Evolutionary conservation across 441 rosid species (phyloP).

Genomic region (Manihot esculenta): DNA sequence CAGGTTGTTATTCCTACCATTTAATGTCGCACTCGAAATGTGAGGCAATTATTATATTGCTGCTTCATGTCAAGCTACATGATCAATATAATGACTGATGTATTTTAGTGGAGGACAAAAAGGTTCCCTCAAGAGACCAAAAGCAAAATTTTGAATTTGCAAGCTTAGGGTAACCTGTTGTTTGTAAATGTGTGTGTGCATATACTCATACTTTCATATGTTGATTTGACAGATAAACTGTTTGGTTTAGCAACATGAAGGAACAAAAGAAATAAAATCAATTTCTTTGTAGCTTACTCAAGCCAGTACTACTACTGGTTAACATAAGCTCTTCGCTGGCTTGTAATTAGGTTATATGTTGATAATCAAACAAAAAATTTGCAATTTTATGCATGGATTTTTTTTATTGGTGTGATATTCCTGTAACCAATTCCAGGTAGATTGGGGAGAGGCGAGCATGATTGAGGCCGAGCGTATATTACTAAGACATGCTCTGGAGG

Average conservation of each 20-base stretch:
- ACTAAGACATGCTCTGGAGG: conserved; percentile 83
- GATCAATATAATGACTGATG: background rate
- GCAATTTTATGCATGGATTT: background rate
- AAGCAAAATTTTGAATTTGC: background rate
- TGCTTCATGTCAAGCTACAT: background rate
- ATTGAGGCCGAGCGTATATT: conserved; percentile 90
- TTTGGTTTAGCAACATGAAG: background rate
- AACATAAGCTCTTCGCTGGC: too few species aligned
- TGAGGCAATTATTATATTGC: background rate
- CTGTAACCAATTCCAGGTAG: conserved; percentile 56
- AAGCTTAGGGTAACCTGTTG: background rate
- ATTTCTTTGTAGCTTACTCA: background rate
- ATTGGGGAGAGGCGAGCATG: conserved; percentile 98
- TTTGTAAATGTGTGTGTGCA: background rate
- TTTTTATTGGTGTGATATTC: conserved; percentile 13
- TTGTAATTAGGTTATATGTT: background rate
- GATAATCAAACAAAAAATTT: background rate
- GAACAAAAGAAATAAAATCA: background rate
- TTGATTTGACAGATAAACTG: background rate
- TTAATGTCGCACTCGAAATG: background rate
- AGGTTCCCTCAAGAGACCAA: background rate
- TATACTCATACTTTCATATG: background rate
- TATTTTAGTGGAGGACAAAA: background rate
- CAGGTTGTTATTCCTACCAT: conserved; percentile 49
- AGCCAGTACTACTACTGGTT: too few species aligned